Conservation (phyloP, 331 rosid genomes). For the Malus hybrid region DNA sequence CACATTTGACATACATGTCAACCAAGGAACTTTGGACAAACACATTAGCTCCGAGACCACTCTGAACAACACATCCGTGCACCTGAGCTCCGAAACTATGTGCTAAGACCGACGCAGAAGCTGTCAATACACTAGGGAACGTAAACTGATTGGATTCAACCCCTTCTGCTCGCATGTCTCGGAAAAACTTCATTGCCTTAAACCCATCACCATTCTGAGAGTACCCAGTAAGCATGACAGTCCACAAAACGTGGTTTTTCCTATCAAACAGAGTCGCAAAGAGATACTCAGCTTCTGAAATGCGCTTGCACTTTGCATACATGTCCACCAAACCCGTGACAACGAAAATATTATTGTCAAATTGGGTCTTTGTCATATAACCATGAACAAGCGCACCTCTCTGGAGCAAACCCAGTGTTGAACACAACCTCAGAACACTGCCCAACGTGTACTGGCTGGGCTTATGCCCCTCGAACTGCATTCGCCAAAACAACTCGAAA, state of each 20-base stretch:
- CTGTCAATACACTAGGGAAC: constrained; percentile 67
- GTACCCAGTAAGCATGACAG: constrained; percentile 80
- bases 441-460: constrained; percentile 61
- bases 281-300: constrained; percentile 51
- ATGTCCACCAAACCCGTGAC: constrained; percentile 73
- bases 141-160: constrained; percentile 59
- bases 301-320: constrained; percentile 64
- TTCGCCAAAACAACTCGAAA: constrained; percentile 42
- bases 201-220: constrained; percentile 52
- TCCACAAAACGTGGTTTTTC: constrained; percentile 61
- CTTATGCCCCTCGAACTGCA: constrained; percentile 53
- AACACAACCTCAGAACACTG: constrained; percentile 54
- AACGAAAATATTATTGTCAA: constrained; percentile 42
- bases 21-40: constrained; percentile 72
- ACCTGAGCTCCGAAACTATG: constrained; percentile 59
- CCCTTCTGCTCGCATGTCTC: constrained; percentile 37
- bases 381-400: constrained; percentile 61
- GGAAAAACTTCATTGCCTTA: constrained; percentile 54
- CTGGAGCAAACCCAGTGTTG: constrained; percentile 40
- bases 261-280: constrained; percentile 36
- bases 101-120: constrained; percentile 45
- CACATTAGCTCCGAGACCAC: constrained; percentile 60
- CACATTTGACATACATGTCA: constrained; percentile 73
- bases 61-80: constrained; percentile 47
- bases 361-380: constrained; percentile 40